Evolutionary conservation across 2,329 filamentous ascomycete genomes (phyloP).

Genomic region (Diaporthe batatas): DNA sequence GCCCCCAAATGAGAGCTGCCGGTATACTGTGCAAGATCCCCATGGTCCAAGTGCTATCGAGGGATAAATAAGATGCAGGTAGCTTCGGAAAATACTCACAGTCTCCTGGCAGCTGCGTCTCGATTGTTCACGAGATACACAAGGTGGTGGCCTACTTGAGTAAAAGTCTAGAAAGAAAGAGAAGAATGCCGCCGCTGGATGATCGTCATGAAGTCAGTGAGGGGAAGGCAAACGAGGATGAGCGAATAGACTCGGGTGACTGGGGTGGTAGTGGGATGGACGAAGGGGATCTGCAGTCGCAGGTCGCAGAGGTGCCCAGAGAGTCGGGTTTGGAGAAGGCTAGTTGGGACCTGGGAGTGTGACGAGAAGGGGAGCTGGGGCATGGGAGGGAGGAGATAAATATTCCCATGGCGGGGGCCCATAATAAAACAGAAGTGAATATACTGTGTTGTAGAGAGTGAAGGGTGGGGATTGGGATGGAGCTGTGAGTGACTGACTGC

Average conservation of each 20-base stretch:
- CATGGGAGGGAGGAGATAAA: not conserved
- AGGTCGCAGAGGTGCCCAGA: slow-evolving; percentile 15
- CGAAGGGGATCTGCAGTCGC: not conserved
- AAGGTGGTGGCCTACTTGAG: no score
- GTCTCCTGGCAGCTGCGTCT: no score
- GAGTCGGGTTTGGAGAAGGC: slow-evolving; percentile 17
- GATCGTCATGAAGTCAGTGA: slow-evolving; percentile 15
- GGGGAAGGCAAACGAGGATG: not conserved
- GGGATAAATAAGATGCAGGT: not conserved
- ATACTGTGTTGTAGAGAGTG: not conserved
- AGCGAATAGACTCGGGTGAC: not conserved
- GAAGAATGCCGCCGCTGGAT: not conserved
- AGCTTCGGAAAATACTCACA: not conserved
- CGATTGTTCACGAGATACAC: not conserved
- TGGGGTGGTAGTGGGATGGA: not conserved
- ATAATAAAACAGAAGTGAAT: not conserved
- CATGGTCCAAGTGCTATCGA: no score
- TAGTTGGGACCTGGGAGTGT: not conserved
- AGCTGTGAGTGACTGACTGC: not conserved
- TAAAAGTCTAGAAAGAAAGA: not conserved
- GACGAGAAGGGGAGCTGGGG: not conserved
- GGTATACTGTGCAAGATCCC: no score
- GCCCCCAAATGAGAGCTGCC: not conserved
- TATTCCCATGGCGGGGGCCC: not conserved
- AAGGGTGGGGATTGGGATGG: not conserved